phyloP scores from a whole-genome alignment of 2,329 filamentous ascomycete species.

The Dryadomyces quercus-mongolicae region DNA sequence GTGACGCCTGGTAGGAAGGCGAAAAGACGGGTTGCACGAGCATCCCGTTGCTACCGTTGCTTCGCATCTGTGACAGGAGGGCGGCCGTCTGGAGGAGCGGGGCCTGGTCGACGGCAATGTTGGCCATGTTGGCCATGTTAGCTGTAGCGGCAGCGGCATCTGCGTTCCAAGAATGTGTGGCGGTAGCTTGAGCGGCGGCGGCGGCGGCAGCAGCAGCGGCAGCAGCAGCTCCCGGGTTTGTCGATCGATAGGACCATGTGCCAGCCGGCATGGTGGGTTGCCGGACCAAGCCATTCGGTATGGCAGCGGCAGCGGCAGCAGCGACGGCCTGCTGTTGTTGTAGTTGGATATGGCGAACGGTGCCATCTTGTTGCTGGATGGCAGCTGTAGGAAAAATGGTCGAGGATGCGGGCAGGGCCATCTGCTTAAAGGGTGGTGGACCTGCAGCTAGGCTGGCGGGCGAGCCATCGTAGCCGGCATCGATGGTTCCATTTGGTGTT shows the following conservation, averaged over 20 bases:
- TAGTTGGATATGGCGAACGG: neutral
- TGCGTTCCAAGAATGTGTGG: neutral
- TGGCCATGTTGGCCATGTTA: neutral
- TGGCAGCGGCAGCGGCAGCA: neutral
- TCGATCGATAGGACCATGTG: neutral
- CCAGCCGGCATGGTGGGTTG: neutral
- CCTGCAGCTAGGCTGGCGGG: conserved; percentile 60
- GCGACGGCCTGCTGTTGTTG: neutral
- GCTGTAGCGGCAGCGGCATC: conserved; percentile 8
- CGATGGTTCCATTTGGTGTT: conserved; percentile 86
- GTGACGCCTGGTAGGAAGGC: conserved; percentile 22
- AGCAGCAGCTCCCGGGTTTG: neutral
- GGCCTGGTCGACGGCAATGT: neutral
- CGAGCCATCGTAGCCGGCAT: conserved; percentile 82
- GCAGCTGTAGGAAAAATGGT: conserved; percentile 21
- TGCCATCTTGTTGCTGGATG: conserved; percentile 12
- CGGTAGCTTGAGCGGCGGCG: neutral
- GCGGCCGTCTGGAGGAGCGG: conserved; percentile 1
- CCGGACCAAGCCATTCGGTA: neutral
- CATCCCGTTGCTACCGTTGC: conserved; percentile 8
- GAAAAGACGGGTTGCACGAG: conserved; percentile 17
- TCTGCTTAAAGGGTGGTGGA: conserved; percentile 70
- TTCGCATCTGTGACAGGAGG: neutral
- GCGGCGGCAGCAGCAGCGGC: neutral
- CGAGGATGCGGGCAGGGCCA: conserved; percentile 53